Evolutionary conservation across 352 stramenopile genomes (phyloP).

Genomic region (Pythium monospermum): DNA sequence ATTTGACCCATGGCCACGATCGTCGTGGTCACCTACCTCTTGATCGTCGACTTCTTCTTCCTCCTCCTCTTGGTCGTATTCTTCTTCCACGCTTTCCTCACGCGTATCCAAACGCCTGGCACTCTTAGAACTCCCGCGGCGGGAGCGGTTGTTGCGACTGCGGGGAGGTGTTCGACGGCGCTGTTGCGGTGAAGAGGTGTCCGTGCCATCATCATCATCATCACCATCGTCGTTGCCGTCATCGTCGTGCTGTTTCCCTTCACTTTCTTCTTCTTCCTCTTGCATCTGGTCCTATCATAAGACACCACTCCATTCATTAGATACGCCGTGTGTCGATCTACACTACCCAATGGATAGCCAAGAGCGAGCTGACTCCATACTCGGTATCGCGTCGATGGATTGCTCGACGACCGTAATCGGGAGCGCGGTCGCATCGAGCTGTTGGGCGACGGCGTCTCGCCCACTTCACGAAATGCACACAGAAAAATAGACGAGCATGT

Average conservation of each 20-base stretch:
- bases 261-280: neutral
- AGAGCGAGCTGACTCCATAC: slow-evolving; percentile 8
- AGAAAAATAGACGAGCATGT: neutral
- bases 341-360: slow-evolving; percentile 1
- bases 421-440: slow-evolving; percentile 14
- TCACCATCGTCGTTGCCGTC: neutral
- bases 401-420: slow-evolving; percentile 14
- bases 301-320: neutral
- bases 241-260: neutral
- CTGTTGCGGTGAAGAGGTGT: slow-evolving; percentile 13
- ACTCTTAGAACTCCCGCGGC: neutral
- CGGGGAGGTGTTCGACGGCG: slow-evolving; percentile 1
- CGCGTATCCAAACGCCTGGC: neutral
- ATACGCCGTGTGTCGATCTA: neutral
- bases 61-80: neutral
- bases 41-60: slow-evolving; percentile 8
- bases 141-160: neutral
- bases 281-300: slow-evolving; percentile 11
- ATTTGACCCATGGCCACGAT: neutral
- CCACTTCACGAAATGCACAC: neutral
- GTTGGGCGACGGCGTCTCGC: slow-evolving; percentile 20
- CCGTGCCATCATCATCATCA: slow-evolving; percentile 3
- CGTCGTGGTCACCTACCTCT: neutral
- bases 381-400: no score
- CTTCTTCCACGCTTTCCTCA: slow-evolving; percentile 1